Conservation (phyloP, 441 rosid genomes). For the Flueggea neowawraea region DNA sequence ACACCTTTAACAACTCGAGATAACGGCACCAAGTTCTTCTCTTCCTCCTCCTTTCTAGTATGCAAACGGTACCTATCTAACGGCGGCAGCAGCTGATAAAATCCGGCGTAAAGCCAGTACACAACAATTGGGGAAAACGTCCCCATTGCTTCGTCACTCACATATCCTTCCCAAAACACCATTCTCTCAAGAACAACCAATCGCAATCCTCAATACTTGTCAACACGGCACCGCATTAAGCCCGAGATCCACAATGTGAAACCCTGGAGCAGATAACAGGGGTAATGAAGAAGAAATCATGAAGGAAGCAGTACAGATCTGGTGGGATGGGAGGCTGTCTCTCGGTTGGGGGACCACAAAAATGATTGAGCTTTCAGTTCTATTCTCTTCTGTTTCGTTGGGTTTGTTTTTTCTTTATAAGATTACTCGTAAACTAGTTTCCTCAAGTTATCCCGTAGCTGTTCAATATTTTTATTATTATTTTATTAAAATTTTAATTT, state of each 20-base stretch:
- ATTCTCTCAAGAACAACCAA: constrained; percentile 16
- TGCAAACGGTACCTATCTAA: constrained; percentile 55
- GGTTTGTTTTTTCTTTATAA: too few relatives aligned
- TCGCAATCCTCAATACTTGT: background rate
- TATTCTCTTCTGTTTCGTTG: too few relatives aligned
- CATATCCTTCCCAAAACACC: constrained; percentile 75
- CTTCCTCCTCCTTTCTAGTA: constrained; percentile 53
- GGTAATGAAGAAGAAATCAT: background rate
- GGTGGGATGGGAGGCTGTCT: too few relatives aligned
- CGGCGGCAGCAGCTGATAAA: constrained; percentile 57
- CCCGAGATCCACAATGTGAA: background rate
- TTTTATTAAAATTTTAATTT: too few relatives aligned
- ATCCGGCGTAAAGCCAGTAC: constrained; percentile 69
- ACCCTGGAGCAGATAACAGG: too few relatives aligned
- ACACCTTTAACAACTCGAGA: constrained; percentile 52
- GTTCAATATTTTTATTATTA: too few relatives aligned
- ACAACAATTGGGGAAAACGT: constrained; percentile 64
- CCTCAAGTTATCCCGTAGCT: too few relatives aligned
- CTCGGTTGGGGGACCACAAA: too few relatives aligned
- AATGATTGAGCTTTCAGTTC: too few relatives aligned
- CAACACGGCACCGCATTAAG: background rate
- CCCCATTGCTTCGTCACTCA: constrained; percentile 69
- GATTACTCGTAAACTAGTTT: too few relatives aligned
- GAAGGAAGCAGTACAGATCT: too few relatives aligned
- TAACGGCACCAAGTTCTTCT: constrained; percentile 53